Evolutionary conservation across 805 yeast genomes (phyloP).

Genomic region (Saturnispora galanensis): DNA sequence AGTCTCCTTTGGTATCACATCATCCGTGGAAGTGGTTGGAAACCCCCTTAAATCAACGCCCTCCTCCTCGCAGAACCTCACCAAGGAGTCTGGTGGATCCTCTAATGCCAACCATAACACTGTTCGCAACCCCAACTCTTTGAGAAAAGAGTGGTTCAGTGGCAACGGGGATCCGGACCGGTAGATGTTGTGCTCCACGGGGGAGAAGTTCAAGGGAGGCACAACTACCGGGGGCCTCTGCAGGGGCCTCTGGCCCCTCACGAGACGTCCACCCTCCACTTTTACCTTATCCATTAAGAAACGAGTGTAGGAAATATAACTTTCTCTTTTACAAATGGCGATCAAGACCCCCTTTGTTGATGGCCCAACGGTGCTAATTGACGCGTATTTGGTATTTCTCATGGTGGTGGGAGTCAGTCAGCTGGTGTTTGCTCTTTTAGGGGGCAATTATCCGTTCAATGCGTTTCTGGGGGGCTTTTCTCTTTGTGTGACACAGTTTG

Average conservation of each 20-base stretch:
- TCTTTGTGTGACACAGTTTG: slow-evolving; percentile 92
- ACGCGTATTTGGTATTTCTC: slow-evolving; percentile 63
- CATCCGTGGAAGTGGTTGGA: slow-evolving; percentile 48
- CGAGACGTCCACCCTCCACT: slow-evolving; percentile 1
- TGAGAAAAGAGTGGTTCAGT: slow-evolving; percentile 80
- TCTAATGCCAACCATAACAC: slow-evolving; percentile 93
- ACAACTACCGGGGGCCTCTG: slow-evolving; percentile 46
- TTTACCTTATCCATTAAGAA: background rate
- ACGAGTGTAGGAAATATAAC: background rate
- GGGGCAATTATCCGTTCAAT: slow-evolving; percentile 93
- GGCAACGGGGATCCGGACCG: slow-evolving; percentile 92
- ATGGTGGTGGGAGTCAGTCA: slow-evolving; percentile 70
- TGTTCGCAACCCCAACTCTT: slow-evolving; percentile 62
- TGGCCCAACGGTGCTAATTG: slow-evolving; percentile 55
- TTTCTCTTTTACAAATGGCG: slow-evolving; percentile 12
- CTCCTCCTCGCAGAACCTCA: slow-evolving; percentile 68
- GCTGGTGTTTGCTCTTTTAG: slow-evolving; percentile 61
- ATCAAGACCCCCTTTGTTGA: slow-evolving; percentile 12
- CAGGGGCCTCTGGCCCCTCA: background rate
- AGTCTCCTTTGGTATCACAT: background rate
- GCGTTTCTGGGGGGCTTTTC: slow-evolving; percentile 92
- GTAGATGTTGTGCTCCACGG: slow-evolving; percentile 81
- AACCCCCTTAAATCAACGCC: slow-evolving; percentile 53
- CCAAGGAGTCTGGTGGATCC: slow-evolving; percentile 83
- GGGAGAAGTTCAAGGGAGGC: slow-evolving; percentile 92